A percentile compares a stretch with the other conserved stretches of the same genome.
phyloP scores from a whole-genome alignment of 2,329 filamentous ascomycete species.

The Grosmannia serpens region DNA sequence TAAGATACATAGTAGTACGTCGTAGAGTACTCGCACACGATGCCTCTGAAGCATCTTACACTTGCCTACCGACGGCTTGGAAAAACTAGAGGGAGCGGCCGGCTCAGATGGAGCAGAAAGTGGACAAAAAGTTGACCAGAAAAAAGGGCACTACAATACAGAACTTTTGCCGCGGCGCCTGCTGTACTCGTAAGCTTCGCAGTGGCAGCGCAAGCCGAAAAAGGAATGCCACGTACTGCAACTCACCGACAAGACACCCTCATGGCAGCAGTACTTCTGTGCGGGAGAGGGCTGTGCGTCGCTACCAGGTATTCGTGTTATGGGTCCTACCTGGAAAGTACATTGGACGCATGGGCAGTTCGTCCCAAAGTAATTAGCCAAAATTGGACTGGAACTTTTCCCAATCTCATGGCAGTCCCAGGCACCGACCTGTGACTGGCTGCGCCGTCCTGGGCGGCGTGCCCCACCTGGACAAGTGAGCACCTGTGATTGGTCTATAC shows the following conservation, averaged over 20 bases:
- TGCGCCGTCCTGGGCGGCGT: neutral
- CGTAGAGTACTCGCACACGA: neutral
- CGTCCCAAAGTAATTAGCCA: neutral
- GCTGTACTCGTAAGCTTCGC: neutral
- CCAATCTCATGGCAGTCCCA: neutral
- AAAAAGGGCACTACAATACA: neutral
- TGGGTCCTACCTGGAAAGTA: neutral
- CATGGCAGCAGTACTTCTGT: neutral
- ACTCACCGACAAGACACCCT: neutral
- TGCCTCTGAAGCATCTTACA: neutral
- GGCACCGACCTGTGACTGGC: slow-evolving; percentile 7
- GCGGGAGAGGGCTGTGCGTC: neutral
- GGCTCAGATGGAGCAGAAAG: neutral
- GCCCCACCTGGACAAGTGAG: no score
- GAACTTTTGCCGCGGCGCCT: neutral
- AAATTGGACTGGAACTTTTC: neutral
- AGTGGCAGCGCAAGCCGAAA: neutral
- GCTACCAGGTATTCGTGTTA: neutral
- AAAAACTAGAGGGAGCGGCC: neutral
- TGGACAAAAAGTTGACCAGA: neutral
- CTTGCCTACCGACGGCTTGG: neutral
- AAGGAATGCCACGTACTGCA: neutral
- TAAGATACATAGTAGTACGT: no score
- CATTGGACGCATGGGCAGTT: neutral
- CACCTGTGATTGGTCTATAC: neutral